Percentiles rank a stretch among this genome's conserved stretches.
Evolutionary conservation across 1,284 basidiomycete genomes (phyloP).

Genomic region (Leccinum huronense): DNA sequence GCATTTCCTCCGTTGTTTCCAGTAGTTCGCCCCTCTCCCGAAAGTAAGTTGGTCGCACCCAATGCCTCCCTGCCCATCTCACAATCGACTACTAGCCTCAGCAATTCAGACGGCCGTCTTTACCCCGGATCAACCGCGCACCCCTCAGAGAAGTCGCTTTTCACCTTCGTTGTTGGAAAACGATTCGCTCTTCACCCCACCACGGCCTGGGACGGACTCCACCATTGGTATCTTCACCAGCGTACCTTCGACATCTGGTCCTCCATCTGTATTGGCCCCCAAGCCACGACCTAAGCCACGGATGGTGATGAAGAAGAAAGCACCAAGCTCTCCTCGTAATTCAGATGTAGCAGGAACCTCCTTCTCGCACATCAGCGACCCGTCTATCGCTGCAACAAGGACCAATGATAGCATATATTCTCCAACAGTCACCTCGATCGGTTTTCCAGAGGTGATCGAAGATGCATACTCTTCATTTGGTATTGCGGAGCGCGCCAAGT

Average conservation of each 20-base stretch:
- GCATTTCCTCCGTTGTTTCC: background rate
- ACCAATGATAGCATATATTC: constrained; percentile 27
- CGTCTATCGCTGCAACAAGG: constrained; percentile 11
- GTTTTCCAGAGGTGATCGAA: constrained; percentile 10
- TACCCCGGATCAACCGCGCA: constrained; percentile 11
- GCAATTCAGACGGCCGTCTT: constrained; percentile 26
- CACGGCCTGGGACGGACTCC: constrained; percentile 2
- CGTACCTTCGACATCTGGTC: constrained; percentile 8
- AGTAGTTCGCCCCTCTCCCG: background rate
- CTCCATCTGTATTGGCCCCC: background rate
- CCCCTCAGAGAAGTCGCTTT: constrained; percentile 16
- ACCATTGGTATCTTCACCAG: constrained; percentile 19
- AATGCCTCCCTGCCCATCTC: background rate
- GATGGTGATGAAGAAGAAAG: constrained; percentile 25
- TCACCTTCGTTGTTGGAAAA: constrained; percentile 7
- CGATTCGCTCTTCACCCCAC: constrained; percentile 32
- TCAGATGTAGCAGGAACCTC: constrained; percentile 12
- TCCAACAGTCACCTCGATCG: constrained; percentile 11
- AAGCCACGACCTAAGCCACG: constrained; percentile 31
- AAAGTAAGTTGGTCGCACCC: constrained; percentile 16
- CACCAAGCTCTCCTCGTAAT: background rate
- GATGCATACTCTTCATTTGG: constrained; percentile 32
- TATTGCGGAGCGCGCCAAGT: constrained; percentile 49
- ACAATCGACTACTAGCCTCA: constrained; percentile 19
- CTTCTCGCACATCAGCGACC: constrained; percentile 31